Evolutionary conservation across 2,329 filamentous ascomycete genomes (phyloP).

Genomic region (Colletotrichum plurivorum): DNA sequence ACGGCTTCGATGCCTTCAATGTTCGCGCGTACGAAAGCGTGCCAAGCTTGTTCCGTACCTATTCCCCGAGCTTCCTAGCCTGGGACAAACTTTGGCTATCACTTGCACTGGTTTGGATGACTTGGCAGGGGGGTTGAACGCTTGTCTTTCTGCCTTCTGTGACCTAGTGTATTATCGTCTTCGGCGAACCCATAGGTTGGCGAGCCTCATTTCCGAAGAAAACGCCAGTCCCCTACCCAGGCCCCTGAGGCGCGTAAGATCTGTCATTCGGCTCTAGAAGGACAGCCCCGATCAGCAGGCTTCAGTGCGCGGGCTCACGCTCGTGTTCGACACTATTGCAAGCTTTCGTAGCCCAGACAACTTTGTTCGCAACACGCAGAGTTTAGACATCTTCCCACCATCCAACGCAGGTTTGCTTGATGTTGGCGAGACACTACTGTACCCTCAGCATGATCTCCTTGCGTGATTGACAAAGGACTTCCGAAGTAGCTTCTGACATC

Average conservation of each 20-base stretch:
- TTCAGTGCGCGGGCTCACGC: background rate
- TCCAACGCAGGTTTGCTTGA: background rate
- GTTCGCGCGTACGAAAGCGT: conserved; percentile 7
- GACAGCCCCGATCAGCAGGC: background rate
- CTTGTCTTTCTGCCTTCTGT: conserved; percentile 12
- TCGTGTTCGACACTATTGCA: conserved; percentile 1
- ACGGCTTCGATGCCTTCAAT: background rate
- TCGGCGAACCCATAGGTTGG: conserved; percentile 17
- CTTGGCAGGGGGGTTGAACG: conserved; percentile 6
- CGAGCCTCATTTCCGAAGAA: conserved; percentile 31
- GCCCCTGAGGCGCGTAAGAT: conserved; percentile 23
- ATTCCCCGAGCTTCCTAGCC: conserved; percentile 11
- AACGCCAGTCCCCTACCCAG: conserved; percentile 29
- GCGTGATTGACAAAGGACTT: background rate
- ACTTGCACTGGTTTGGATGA: background rate
- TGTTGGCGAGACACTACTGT: background rate
- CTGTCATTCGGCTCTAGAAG: conserved; percentile 24
- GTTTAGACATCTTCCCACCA: background rate
- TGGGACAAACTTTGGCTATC: conserved; percentile 4
- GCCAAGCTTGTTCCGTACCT: conserved; percentile 9
- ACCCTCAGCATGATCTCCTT: too few relatives aligned
- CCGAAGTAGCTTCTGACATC: too few relatives aligned
- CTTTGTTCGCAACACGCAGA: conserved; percentile 16
- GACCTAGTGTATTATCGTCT: conserved; percentile 9
- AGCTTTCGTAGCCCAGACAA: conserved; percentile 2